Evolutionary conservation across 2,329 filamentous ascomycete genomes (phyloP), one percentile per base, ranked within the genome.

Genomic region (Stemphylium vesicarium): DNA sequence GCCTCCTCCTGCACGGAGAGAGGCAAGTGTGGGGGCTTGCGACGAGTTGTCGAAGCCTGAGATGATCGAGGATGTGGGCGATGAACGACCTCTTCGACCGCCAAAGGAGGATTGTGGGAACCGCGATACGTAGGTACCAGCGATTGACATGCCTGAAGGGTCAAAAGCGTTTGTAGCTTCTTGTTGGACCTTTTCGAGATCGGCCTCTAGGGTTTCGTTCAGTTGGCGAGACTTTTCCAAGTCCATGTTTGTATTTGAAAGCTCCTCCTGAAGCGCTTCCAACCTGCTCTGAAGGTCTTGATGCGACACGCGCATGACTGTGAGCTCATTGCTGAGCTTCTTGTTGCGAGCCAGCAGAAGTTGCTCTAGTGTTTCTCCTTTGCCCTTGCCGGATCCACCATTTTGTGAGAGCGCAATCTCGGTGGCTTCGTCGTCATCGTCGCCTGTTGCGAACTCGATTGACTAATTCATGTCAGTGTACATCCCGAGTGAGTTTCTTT

Each of bases 61-160:
- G 67, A 99, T 98, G 68, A 99, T 98, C 16, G 94, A 98, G 4
- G 94, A 98, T 1, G 95, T 98, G 0, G 95, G 96, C 2, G 95
- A 98, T 13, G 89, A 85, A 26, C 89, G 86, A 66, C 87, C 85
- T 43, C 90, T 84, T 15, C 85, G 79, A 6, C 69, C 71, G 3
- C 60, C 67, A 54, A 79, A 81, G 3, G 79, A 78, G 11, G 90
- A 87, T 63, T 86, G 87, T 2, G 90, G 88, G 69, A 92, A 90
- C 43, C 90, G 86, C 18, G 90, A 94, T 46, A 88, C 85, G 73
- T 96, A 96, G 3, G 94, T 98, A 36, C 93, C 94, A 2, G 94
- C 93, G 36, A 97, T 90, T 2, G 94, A 98, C 73, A 93, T 92
- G 6, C 91, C 93, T 0, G 91, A 92, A 0, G 83, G 83, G 46